Evolutionary conservation across 1,139 yeast genomes (phyloP).

Genomic region (Pichia inconspicua): DNA sequence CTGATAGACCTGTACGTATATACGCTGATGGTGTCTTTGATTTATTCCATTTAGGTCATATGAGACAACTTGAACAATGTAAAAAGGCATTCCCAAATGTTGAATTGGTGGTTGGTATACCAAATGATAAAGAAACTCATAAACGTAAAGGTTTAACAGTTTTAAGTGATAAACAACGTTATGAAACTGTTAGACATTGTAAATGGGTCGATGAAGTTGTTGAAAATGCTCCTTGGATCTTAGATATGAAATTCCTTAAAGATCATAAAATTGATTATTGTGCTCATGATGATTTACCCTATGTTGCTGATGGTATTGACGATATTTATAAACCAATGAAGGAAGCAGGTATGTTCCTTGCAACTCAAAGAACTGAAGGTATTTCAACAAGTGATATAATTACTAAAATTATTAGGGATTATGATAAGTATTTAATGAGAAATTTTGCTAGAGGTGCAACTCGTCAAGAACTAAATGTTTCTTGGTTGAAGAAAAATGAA

Average conservation of each 20-base stretch:
- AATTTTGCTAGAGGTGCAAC: constrained; percentile 97
- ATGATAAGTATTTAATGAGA: constrained; percentile 92
- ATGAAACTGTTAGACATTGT: constrained; percentile 84
- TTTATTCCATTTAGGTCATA: constrained; percentile 91
- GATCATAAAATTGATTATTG: constrained; percentile 87
- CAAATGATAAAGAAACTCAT: constrained; percentile 86
- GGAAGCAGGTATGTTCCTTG: constrained; percentile 79
- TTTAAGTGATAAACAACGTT: constrained; percentile 75
- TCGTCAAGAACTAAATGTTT: constrained; percentile 88
- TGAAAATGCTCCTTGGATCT: constrained; percentile 93
- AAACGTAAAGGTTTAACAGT: constrained; percentile 90
- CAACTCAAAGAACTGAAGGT: constrained; percentile 96
- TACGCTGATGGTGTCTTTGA: constrained; percentile 98
- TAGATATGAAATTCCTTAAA: constrained; percentile 70
- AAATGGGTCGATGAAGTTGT: constrained; percentile 96
- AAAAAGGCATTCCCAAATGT: constrained; percentile 87
- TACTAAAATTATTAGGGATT: constrained; percentile 88
- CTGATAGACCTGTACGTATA: constrained; percentile 76
- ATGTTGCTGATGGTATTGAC: constrained; percentile 77
- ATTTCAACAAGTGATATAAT: constrained; percentile 93
- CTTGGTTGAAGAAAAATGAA: constrained; percentile 96
- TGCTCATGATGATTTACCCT: constrained; percentile 96
- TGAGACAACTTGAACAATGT: constrained; percentile 95
- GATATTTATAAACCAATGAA: constrained; percentile 92
- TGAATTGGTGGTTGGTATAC: constrained; percentile 81